phyloP scores from a whole-genome alignment of 352 stramenopile species.

The Ochromonadaceae sp. region DNA sequence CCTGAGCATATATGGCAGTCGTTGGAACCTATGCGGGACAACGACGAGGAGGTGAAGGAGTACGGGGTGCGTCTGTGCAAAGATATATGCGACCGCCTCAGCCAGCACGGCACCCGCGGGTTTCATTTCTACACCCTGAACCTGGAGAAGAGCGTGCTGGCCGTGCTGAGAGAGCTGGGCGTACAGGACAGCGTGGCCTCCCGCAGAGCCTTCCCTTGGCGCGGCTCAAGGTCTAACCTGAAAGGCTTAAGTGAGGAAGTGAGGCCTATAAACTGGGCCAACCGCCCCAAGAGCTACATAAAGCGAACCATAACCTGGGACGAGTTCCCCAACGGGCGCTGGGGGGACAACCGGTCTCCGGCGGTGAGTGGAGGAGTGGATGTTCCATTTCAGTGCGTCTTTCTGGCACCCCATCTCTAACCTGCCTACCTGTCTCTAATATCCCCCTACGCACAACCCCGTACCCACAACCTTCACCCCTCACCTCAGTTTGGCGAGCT shows the following conservation, averaged over 20 bases:
- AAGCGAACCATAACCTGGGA: slow-evolving; percentile 91
- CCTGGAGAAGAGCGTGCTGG: slow-evolving; percentile 64
- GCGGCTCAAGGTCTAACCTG: slow-evolving; percentile 14
- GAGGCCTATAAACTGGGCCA: slow-evolving; percentile 96
- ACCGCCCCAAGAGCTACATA: slow-evolving; percentile 91
- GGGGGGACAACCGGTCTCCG: slow-evolving; percentile 80
- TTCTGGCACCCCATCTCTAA: no score
- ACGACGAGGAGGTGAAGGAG: slow-evolving; percentile 75
- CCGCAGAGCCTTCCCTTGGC: not conserved
- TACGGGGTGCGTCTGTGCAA: slow-evolving; percentile 67
- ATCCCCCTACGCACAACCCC: no score
- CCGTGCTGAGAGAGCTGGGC: slow-evolving; percentile 59
- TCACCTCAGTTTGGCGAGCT: slow-evolving; percentile 93
- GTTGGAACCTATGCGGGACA: slow-evolving; percentile 71
- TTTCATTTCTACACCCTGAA: slow-evolving; percentile 90
- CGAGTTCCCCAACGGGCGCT: slow-evolving; percentile 88
- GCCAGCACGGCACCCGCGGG: slow-evolving; percentile 43
- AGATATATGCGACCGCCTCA: slow-evolving; percentile 58
- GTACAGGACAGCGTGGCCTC: slow-evolving; percentile 28
- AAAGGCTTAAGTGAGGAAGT: slow-evolving; percentile 37
- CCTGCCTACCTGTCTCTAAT: no score
- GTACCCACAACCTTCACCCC: no score
- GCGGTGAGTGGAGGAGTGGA: no score
- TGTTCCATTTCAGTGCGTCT: no score
- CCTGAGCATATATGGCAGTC: slow-evolving; percentile 51